These are phyloP conservation scores for Calonectria multiphialidica DNA, from an alignment of 2,329 filamentous ascomycete genomes.

Conservation along the genomic window DNA sequence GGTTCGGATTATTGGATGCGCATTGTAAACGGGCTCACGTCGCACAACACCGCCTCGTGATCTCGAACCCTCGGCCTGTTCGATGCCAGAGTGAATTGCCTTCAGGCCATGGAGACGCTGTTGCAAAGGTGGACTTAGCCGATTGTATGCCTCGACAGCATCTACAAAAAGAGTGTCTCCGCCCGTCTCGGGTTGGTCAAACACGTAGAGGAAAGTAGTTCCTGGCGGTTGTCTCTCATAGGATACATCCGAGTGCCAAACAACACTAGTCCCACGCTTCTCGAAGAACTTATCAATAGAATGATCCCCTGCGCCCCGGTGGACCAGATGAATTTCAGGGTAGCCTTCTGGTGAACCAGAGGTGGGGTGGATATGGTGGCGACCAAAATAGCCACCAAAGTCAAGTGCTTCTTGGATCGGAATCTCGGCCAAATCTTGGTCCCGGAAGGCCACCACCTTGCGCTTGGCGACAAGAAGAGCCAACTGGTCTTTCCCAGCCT, in stretches of 20 bases:
- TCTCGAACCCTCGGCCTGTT: constrained; percentile 9
- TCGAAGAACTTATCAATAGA: constrained; percentile 48
- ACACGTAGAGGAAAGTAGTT: constrained; percentile 50
- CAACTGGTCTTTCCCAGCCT: constrained; percentile 55
- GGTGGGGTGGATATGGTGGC: constrained; percentile 50
- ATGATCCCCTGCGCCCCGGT: constrained; percentile 59
- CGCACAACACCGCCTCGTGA: constrained; percentile 6
- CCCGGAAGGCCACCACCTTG: constrained; percentile 52
- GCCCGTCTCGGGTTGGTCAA: neutral
- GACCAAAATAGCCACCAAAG: constrained; percentile 54
- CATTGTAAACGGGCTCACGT: constrained; percentile 52
- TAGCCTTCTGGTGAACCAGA: constrained; percentile 51
- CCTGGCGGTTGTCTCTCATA: constrained; percentile 57
- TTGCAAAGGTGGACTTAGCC: constrained; percentile 10
- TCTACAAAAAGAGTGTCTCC: constrained; percentile 23
- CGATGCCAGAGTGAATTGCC: constrained; percentile 14
- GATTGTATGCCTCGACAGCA: constrained; percentile 11
- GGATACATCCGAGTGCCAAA: constrained; percentile 57
- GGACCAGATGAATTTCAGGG: constrained; percentile 60
- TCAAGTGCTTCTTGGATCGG: constrained; percentile 52
- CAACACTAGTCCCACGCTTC: constrained; percentile 45
- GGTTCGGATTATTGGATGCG: constrained; percentile 59
- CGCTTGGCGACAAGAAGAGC: constrained; percentile 56
- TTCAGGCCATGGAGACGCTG: constrained; percentile 12
- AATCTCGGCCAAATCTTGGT: constrained; percentile 51